A percentile compares a stretch with the other conserved stretches of the same genome.
Evolutionary conservation across 768 basidiomycete species (phyloP).

Genomic region (Pulveroboletus sp.): DNA sequence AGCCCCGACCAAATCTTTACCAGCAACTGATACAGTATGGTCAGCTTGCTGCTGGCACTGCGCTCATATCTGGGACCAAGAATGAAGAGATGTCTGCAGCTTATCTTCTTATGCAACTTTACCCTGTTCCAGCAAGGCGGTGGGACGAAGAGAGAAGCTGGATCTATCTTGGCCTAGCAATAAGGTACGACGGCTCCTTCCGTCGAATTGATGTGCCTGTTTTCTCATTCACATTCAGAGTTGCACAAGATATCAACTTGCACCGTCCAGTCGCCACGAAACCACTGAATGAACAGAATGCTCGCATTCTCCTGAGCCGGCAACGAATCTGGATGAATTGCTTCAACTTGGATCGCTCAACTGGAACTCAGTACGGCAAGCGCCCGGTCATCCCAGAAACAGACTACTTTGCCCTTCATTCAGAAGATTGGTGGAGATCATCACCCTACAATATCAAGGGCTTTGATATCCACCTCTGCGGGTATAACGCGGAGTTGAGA

Average conservation of each 20-base stretch:
- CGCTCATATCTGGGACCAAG: conserved; percentile 71
- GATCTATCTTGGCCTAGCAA: conserved; percentile 85
- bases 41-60: conserved; percentile 70
- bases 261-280: conserved; percentile 71
- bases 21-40: conserved; percentile 68
- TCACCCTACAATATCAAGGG: conserved; percentile 64
- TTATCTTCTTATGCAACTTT: conserved; percentile 75
- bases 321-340: conserved; percentile 89
- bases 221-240: conserved; percentile 39
- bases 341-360: conserved; percentile 87
- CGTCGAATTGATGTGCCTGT: neutral
- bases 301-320: conserved; percentile 84
- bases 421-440: conserved; percentile 63
- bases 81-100: conserved; percentile 82
- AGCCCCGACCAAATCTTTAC: conserved; percentile 66
- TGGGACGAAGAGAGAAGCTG: conserved; percentile 92
- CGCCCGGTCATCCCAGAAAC: conserved; percentile 70
- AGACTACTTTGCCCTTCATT: conserved; percentile 73
- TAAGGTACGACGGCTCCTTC: conserved; percentile 49
- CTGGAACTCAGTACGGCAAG: conserved; percentile 86
- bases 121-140: conserved; percentile 65
- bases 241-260: conserved; percentile 86
- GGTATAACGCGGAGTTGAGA: conserved; percentile 71
- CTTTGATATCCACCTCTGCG: conserved; percentile 78
- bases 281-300: conserved; percentile 73